Conservation (phyloP, 1,139 yeast genomes). For the Suhomyces choctaworum region DNA sequence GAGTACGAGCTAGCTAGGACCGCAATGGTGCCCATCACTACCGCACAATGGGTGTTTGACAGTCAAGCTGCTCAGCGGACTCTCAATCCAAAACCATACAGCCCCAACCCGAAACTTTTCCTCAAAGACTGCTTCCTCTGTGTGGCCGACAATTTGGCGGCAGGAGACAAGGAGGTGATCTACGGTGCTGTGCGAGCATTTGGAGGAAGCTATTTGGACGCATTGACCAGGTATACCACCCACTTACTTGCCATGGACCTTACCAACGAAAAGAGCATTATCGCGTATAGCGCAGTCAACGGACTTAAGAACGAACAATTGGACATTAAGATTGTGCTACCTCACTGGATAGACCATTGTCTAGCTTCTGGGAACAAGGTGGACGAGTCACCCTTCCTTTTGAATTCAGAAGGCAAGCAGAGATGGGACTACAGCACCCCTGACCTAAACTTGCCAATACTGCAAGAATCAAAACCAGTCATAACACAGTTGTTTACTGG, state of each 20-base stretch:
- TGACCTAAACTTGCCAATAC: conserved; percentile 12
- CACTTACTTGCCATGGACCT: conserved; percentile 66
- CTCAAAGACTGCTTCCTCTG: conserved; percentile 64
- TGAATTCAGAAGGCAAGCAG: conserved; percentile 31
- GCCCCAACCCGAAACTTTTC: conserved; percentile 70
- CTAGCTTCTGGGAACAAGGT: conserved; percentile 52
- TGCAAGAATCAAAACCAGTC: conserved; percentile 16
- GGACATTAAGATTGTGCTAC: conserved; percentile 63
- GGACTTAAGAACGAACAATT: conserved; percentile 29
- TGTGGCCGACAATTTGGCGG: conserved; percentile 56
- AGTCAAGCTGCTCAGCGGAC: conserved; percentile 46
- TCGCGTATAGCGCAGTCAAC: conserved; percentile 41
- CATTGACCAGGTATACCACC: conserved; percentile 70
- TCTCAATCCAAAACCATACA: conserved; percentile 52
- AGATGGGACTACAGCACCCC: conserved; percentile 15
- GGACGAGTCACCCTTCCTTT: conserved; percentile 53
- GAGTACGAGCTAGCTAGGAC: conserved; percentile 53
- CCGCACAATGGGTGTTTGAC: conserved; percentile 61
- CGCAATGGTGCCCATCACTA: conserved; percentile 68
- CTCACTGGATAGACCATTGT: conserved; percentile 78
- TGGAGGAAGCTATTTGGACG: conserved; percentile 72
- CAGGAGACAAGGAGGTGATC: conserved; percentile 63
- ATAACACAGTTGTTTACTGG: conserved; percentile 21
- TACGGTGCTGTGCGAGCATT: conserved; percentile 67
- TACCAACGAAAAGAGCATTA: conserved; percentile 50